Evolutionary conservation across 768 basidiomycete species (phyloP).

Genomic region (Trichaptum fuscoviolaceum): DNA sequence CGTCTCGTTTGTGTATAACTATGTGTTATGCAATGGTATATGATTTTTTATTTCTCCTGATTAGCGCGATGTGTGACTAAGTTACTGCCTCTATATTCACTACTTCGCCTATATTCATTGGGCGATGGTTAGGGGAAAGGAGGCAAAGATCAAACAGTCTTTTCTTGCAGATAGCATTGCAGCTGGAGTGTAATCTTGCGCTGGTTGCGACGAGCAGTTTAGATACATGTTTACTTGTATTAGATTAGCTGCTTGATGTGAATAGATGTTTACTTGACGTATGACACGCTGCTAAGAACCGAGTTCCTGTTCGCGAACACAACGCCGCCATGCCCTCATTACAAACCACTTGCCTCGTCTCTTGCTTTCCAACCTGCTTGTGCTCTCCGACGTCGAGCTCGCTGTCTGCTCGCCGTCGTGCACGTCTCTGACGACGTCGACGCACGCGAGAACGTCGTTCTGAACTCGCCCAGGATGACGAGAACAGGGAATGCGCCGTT

Average conservation of each 20-base stretch:
- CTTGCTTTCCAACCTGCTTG: not conserved
- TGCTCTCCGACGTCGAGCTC: not conserved
- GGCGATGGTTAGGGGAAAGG: conserved; percentile 78
- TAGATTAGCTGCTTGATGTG: not conserved
- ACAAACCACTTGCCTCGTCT: not conserved
- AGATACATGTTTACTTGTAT: not conserved
- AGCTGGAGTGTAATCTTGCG: not conserved
- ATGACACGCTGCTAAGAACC: not conserved
- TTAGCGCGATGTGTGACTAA: conserved; percentile 2
- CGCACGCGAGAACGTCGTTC: not conserved
- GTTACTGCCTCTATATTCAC: conserved; percentile 61
- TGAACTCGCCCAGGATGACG: not conserved
- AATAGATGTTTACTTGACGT: not conserved
- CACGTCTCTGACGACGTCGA: not conserved
- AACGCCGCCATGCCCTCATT: not conserved
- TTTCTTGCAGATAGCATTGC: not conserved
- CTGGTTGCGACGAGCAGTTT: not conserved
- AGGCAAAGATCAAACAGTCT: conserved; percentile 55
- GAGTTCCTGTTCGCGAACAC: not conserved
- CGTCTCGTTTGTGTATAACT: conserved; percentile 4
- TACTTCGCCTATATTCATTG: conserved; percentile 54
- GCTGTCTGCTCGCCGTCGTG: not conserved
- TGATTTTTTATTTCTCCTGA: not conserved
- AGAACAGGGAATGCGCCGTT: not conserved
- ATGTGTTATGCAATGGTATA: conserved; percentile 3